Evolutionary conservation across 805 yeast species (phyloP).

Genomic region (Cyberlindnera veronae): DNA sequence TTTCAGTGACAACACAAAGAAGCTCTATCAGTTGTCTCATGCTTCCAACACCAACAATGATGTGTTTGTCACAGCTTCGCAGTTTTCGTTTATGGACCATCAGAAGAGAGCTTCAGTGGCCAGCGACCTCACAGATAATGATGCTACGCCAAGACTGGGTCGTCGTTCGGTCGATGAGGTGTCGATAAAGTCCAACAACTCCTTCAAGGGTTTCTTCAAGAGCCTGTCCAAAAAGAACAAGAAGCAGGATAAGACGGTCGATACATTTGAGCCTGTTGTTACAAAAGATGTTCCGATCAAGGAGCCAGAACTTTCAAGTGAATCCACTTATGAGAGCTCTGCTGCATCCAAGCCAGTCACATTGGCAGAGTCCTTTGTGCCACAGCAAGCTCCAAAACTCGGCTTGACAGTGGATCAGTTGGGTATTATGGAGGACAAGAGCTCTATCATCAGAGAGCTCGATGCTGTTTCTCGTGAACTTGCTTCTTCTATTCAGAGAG

Average conservation of each 20-base stretch:
- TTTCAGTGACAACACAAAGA: slow-evolving; percentile 7
- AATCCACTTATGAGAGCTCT: slow-evolving; percentile 9
- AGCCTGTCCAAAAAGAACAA: slow-evolving; percentile 22
- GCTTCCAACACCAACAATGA: slow-evolving; percentile 27
- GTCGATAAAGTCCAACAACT: slow-evolving; percentile 20
- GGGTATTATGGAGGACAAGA: slow-evolving; percentile 57
- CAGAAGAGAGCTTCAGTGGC: slow-evolving; percentile 6
- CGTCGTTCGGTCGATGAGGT: slow-evolving; percentile 8
- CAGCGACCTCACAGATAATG: slow-evolving; percentile 4
- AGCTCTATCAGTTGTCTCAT: slow-evolving; percentile 18
- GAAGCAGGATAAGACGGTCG: slow-evolving; percentile 12
- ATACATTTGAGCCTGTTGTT: slow-evolving; percentile 23
- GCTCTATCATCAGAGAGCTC: slow-evolving; percentile 56
- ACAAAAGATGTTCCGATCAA: slow-evolving; percentile 9
- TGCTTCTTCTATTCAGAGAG: slow-evolving; percentile 69
- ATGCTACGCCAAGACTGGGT: slow-evolving; percentile 6
- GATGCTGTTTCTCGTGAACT: slow-evolving; percentile 68
- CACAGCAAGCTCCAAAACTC: slow-evolving; percentile 23
- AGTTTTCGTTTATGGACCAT: slow-evolving; percentile 28
- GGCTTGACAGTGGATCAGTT: slow-evolving; percentile 57
- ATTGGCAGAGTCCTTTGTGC: slow-evolving; percentile 19
- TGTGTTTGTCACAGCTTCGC: slow-evolving; percentile 38
- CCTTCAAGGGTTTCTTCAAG: slow-evolving; percentile 24
- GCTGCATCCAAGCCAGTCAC: not conserved
- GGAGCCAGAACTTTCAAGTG: slow-evolving; percentile 8